Percentiles rank a stretch among this genome's conserved stretches.
These are phyloP conservation scores for Backusella circina DNA, from an alignment of 192 early-diverging fungal genomes.

Conservation along the genomic window DNA sequence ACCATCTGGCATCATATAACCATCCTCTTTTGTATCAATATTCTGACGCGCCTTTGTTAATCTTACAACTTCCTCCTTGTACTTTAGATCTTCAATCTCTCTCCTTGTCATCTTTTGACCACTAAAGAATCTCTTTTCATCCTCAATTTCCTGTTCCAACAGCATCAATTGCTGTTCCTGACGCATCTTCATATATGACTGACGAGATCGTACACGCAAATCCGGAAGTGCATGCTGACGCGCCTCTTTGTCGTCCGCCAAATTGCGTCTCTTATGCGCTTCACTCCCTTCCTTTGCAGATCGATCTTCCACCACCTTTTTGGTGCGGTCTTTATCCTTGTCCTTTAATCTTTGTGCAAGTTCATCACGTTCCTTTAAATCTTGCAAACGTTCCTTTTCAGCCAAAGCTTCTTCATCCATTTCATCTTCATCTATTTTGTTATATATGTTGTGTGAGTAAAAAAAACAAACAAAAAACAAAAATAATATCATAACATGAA, in stretches of 20 bases:
- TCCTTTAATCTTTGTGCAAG: slow-evolving; percentile 78
- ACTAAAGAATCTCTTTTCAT: slow-evolving; percentile 84
- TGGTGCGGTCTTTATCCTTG: slow-evolving; percentile 79
- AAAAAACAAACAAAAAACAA: background rate
- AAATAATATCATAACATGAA: too few relatives aligned
- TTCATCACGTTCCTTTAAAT: slow-evolving; percentile 88
- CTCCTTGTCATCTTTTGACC: slow-evolving; percentile 69
- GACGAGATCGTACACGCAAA: slow-evolving; percentile 84
- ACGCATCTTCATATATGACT: slow-evolving; percentile 87
- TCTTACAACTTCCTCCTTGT: slow-evolving; percentile 80
- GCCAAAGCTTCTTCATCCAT: slow-evolving; percentile 41
- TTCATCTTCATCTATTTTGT: slow-evolving; percentile 40
- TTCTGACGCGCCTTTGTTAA: slow-evolving; percentile 82
- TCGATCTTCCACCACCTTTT: slow-evolving; percentile 73
- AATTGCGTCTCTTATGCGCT: slow-evolving; percentile 59
- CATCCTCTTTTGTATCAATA: slow-evolving; percentile 77
- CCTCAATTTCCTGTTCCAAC: slow-evolving; percentile 72
- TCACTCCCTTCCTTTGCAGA: slow-evolving; percentile 65
- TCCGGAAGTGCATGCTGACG: slow-evolving; percentile 65
- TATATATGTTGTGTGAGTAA: background rate
- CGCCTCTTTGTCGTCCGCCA: slow-evolving; percentile 80
- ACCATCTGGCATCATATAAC: slow-evolving; percentile 80
- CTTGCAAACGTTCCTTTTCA: slow-evolving; percentile 55
- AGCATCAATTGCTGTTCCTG: slow-evolving; percentile 79
- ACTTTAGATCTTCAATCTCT: slow-evolving; percentile 75